Conservation (phyloP, 495 filamentous ascomycete genomes). For the Venustampulla echinocandica region DNA sequence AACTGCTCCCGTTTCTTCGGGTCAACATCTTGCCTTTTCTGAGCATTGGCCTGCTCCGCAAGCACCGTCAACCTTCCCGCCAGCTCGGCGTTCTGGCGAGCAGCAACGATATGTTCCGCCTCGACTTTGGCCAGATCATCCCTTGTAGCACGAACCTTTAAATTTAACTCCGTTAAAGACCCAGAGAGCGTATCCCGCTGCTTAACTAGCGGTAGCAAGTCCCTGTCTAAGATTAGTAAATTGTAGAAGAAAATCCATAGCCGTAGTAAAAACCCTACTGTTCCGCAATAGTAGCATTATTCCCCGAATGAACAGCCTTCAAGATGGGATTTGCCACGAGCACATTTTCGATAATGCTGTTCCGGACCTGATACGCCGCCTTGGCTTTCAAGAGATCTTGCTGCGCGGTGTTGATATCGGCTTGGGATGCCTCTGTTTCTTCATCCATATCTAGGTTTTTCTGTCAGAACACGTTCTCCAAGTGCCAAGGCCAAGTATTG, state of each 20-base stretch:
- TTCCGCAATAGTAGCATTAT: constrained; percentile 54
- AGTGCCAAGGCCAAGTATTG: neutral
- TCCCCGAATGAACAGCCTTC: constrained; percentile 65
- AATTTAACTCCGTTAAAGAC: constrained; percentile 46
- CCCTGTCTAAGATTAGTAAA: constrained; percentile 33
- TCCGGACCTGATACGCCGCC: constrained; percentile 56
- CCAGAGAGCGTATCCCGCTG: constrained; percentile 58
- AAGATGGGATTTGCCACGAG: constrained; percentile 64
- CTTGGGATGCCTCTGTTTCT: constrained; percentile 25
- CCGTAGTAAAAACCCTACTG: constrained; percentile 46
- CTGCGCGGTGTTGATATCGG: constrained; percentile 48
- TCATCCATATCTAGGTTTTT: constrained; percentile 12
- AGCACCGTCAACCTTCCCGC: constrained; percentile 52
- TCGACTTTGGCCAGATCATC: constrained; percentile 45
- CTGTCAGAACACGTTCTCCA: constrained; percentile 4
- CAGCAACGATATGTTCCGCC: constrained; percentile 43
- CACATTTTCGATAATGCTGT: constrained; percentile 56
- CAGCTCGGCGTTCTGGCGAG: constrained; percentile 52
- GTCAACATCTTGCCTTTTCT: constrained; percentile 42
- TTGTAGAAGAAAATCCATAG: neutral
- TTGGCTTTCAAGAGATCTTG: constrained; percentile 59
- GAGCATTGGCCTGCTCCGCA: constrained; percentile 45
- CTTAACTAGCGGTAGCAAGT: constrained; percentile 54
- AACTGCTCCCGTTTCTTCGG: constrained; percentile 43
- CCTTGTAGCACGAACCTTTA: constrained; percentile 37